phyloP scores from a whole-genome alignment of 177 flowering plant species.

The Vitis hybrid region DNA sequence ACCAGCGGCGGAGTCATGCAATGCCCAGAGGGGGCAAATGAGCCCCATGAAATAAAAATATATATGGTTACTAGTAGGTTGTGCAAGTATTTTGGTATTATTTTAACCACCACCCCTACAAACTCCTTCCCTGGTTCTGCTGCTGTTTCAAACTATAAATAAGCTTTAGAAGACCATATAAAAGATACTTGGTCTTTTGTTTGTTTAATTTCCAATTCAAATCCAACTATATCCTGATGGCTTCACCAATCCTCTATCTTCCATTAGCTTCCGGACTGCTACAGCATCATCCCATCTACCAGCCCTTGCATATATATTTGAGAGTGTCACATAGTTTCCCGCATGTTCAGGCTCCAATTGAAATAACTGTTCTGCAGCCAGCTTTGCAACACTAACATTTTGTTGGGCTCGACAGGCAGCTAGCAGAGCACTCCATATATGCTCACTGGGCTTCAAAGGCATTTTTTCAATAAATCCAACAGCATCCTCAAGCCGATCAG shows the following conservation, averaged over 20 bases:
- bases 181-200: too few relatives aligned
- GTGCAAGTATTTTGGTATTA: too few relatives aligned
- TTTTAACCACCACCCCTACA: too few relatives aligned
- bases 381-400: constrained; percentile 30
- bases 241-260: constrained; percentile 42
- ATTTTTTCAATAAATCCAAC: constrained; percentile 35
- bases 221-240: constrained; percentile 48
- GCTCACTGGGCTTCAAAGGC: constrained; percentile 39
- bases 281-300: constrained; percentile 51
- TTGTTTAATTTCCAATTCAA: constrained; percentile 17
- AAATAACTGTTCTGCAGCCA: constrained; percentile 46
- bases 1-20: too few relatives aligned
- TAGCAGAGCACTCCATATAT: constrained; percentile 57
- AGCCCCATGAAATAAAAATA: too few relatives aligned
- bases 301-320: constrained; percentile 45
- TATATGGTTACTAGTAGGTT: too few relatives aligned
- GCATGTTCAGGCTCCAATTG: constrained; percentile 46
- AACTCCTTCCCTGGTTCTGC: too few relatives aligned
- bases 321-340: constrained; percentile 53
- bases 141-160: too few relatives aligned
- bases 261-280: constrained; percentile 48
- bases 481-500: constrained; percentile 47
- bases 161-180: too few relatives aligned
- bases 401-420: constrained; percentile 45
- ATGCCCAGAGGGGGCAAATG: too few relatives aligned